phyloP scores from a whole-genome alignment of 192 early-diverging fungal species.

The Glomus cerebriforme region DNA sequence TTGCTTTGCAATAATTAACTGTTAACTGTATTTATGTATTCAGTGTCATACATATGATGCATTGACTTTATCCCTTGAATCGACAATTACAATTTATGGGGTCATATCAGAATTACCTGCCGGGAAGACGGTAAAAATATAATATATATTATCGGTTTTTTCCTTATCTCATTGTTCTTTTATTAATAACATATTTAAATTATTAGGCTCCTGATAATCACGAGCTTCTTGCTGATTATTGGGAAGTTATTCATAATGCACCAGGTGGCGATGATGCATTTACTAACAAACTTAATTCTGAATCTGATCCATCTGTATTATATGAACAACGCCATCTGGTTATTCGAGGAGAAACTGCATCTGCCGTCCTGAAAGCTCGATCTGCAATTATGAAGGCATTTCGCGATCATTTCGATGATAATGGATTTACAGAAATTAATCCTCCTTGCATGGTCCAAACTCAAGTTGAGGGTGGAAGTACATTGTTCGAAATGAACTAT shows the following conservation, averaged over 20 bases:
- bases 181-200: not conserved
- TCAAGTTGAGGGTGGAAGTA: conserved; percentile 97
- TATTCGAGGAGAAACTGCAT: conserved; percentile 89
- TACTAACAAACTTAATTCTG: conserved; percentile 85
- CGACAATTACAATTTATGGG: conserved; percentile 89
- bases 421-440: conserved; percentile 84
- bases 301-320: conserved; percentile 85
- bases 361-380: conserved; percentile 85
- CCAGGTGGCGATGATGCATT: conserved; percentile 94
- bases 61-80: conserved; percentile 88
- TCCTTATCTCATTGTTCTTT: not conserved
- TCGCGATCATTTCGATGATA: conserved; percentile 89
- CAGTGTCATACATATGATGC: conserved; percentile 96
- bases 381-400: conserved; percentile 87
- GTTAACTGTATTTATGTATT: not conserved
- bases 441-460: conserved; percentile 99
- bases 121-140: conserved; percentile 77
- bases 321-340: conserved; percentile 96
- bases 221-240: conserved; percentile 94
- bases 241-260: conserved; percentile 90
- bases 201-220: conserved; percentile 94
- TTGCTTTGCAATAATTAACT: not conserved
- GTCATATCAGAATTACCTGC: conserved; percentile 83
- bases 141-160: not conserved
- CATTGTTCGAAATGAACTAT: conserved; percentile 94